A percentile compares a stretch with the other conserved stretches of the same genome.
These are phyloP conservation scores for Nakazawaea ernobii DNA, from an alignment of 805 yeast species.

Conservation along the genomic window DNA sequence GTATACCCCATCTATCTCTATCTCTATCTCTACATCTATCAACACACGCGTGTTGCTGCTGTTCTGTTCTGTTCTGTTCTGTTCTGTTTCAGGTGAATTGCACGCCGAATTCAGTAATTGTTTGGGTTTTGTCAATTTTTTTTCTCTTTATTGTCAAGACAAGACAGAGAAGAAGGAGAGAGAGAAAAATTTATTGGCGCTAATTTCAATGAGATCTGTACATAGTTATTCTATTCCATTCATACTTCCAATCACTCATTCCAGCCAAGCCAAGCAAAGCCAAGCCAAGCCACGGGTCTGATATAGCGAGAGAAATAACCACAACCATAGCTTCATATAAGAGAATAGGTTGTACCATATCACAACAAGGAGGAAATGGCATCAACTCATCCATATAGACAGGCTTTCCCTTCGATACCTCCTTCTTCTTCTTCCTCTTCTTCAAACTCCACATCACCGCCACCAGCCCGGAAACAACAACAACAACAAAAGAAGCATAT, in stretches of 20 bases:
- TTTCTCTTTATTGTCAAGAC: neutral
- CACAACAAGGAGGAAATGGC: neutral
- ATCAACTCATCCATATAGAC: slow-evolving; percentile 10
- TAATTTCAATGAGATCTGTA: too few species aligned
- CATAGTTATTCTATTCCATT: neutral
- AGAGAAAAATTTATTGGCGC: neutral
- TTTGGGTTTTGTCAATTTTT: neutral
- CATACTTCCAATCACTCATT: too few species aligned
- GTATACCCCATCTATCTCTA: too few species aligned
- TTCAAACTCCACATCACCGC: neutral
- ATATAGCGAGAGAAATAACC: neutral
- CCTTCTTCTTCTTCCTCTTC: neutral
- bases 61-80: too few species aligned
- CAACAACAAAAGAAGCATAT: neutral
- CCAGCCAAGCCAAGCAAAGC: too few species aligned
- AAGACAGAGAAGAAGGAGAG: neutral
- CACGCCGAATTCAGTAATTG: neutral
- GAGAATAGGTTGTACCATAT: too few species aligned
- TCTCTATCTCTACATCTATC: too few species aligned
- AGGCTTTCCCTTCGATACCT: neutral
- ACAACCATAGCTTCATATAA: neutral
- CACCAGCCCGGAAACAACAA: neutral
- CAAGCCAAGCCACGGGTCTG: too few species aligned
- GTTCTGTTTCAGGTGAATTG: too few species aligned
- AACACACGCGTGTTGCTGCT: too few species aligned